Conservation (phyloP, 345 rosid species). For the Populus nigra region DNA sequence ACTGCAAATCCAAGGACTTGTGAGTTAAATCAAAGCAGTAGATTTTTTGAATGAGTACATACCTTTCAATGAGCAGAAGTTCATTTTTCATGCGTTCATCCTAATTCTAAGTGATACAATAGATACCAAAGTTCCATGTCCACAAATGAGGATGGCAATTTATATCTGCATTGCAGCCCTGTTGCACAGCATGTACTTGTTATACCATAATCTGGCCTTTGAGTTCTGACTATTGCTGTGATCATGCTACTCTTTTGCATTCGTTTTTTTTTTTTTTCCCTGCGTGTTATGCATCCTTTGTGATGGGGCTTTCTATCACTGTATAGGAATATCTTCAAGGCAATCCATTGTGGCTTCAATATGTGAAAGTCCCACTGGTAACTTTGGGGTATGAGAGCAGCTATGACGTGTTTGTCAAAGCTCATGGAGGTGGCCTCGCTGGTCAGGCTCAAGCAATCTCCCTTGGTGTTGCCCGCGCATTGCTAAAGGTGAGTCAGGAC, state of each 20-base stretch:
- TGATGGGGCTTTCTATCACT: slow-evolving; percentile 2
- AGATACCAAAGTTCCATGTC: background rate
- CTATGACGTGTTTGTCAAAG: slow-evolving; percentile 87
- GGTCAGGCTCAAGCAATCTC: slow-evolving; percentile 98
- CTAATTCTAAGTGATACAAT: background rate
- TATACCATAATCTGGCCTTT: background rate
- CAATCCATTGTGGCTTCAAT: slow-evolving; percentile 92
- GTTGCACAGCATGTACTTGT: background rate
- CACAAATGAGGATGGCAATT: background rate
- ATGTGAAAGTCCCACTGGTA: slow-evolving; percentile 71
- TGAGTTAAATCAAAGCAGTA: background rate
- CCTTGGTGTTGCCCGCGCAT: slow-evolving; percentile 83
- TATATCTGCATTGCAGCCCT: background rate
- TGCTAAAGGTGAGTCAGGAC: slow-evolving; percentile 69
- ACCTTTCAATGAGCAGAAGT: background rate
- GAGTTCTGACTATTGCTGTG: background rate
- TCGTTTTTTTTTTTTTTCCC: background rate
- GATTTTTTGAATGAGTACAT: background rate
- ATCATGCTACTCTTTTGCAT: background rate
- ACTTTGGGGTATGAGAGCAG: slow-evolving; percentile 79
- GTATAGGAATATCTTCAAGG: slow-evolving; percentile 92
- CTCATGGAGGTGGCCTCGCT: slow-evolving; percentile 90
- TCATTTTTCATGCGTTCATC: background rate
- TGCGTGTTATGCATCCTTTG: background rate
- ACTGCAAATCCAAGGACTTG: background rate